Evolutionary conservation across 257 asterid genomes (phyloP).

Genomic region (Penstemon eatonii): DNA sequence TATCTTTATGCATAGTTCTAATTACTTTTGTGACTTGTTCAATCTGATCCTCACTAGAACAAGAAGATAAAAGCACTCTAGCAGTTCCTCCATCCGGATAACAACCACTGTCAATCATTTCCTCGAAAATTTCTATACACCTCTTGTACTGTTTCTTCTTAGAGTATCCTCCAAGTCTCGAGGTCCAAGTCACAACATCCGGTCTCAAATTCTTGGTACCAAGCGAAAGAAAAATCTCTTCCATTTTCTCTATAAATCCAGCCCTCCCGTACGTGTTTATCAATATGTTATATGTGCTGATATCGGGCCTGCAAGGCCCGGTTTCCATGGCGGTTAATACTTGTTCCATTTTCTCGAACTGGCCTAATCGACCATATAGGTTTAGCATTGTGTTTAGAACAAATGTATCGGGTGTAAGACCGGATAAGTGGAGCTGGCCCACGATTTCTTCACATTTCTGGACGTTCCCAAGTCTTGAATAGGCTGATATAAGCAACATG

Average conservation of each 20-base stretch:
- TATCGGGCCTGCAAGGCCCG: slow-evolving; percentile 52
- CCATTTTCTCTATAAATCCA: slow-evolving; percentile 73
- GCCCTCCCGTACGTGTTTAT: slow-evolving; percentile 71
- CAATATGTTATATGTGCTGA: slow-evolving; percentile 79
- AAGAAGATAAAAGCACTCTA: slow-evolving; percentile 58
- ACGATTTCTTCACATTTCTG: slow-evolving; percentile 62
- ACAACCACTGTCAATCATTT: slow-evolving; percentile 81
- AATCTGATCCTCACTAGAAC: slow-evolving; percentile 67
- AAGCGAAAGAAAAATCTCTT: slow-evolving; percentile 56
- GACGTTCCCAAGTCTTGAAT: slow-evolving; percentile 59
- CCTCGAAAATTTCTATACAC: slow-evolving; percentile 76
- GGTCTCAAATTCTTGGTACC: slow-evolving; percentile 50
- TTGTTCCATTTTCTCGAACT: slow-evolving; percentile 73
- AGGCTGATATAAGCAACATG: slow-evolving; percentile 77
- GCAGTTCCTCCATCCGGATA: slow-evolving; percentile 90
- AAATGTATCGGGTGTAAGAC: neutral
- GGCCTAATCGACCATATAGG: slow-evolving; percentile 38
- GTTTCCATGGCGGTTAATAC: slow-evolving; percentile 51
- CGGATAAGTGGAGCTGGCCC: too few relatives aligned
- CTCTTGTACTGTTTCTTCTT: slow-evolving; percentile 63
- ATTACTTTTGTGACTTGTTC: slow-evolving; percentile 70
- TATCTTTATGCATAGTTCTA: slow-evolving; percentile 61
- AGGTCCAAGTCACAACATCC: slow-evolving; percentile 78
- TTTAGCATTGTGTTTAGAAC: slow-evolving; percentile 66
- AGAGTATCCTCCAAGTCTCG: slow-evolving; percentile 73